Evolutionary conservation across 192 early-diverging fungal genomes (phyloP), one percentile per base, ranked within the genome.

Genomic region (Entophlyctis luteolus): DNA sequence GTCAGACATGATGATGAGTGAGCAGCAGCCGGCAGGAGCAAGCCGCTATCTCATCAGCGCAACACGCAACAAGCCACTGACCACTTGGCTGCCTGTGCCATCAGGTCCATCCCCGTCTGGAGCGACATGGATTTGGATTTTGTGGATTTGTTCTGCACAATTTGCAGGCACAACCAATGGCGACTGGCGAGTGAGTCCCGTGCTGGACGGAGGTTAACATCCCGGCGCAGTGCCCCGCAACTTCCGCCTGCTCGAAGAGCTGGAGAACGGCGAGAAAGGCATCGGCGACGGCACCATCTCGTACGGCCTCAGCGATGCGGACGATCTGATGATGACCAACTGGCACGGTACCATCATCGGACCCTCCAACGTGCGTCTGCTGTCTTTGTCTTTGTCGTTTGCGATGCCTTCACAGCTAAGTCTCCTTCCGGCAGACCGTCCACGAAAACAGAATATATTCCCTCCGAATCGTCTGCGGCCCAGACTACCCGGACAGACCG

Each of bases 181-280:
- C n/a, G n/a, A n/a, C n/a, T n/a, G n/a, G n/a, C n/a, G n/a, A n/a
- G n/a, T n/a, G n/a, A n/a, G n/a, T n/a, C n/a, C n/a, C n/a, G n/a
- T n/a, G n/a, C n/a, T n/a, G n/a, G n/a, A n/a, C n/a, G n/a, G n/a
- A n/a, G n/a, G n/a, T n/a, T n/a, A n/a, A n/a, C n/a, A n/a, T n/a
- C n/a, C n/a, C n/a, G n/a, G n/a, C n/a, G n/a, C n/a, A 93, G 93
- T 95, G 73, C 96, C 96, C 48, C 90, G 95, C 72, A 98, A 94
- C 79, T 98, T 99, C 77, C 85, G 90, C 62, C 87, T 99, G 63
- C 80, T 99, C 31, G 93, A 94, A 65, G 96, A 99, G 76, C 87
- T 98, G 29, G 96, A 99, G 73, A 92, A 93, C 77, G 93, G 93
- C 49, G 95, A 96, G 70, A 98, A 99, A 80, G 92, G 92, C 45